Conservation (phyloP, 2,329 filamentous ascomycete species). For the Apiospora arundinis region DNA sequence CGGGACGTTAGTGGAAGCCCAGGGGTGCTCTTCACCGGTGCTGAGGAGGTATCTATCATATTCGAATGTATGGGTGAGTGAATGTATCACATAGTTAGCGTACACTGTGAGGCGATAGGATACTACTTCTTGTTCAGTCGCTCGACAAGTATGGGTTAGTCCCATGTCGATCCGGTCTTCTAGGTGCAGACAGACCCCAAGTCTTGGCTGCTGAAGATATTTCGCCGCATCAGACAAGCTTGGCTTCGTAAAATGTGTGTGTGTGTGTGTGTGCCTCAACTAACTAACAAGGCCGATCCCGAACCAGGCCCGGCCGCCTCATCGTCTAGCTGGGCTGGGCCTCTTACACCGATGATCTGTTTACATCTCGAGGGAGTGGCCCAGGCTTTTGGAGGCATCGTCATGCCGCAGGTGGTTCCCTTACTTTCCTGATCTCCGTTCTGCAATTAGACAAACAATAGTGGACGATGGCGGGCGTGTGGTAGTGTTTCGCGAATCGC, state of each 20-base stretch:
- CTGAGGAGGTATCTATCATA: neutral
- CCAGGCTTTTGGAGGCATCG: neutral
- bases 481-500: neutral
- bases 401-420: neutral
- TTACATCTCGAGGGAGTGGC: neutral
- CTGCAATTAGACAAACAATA: neutral
- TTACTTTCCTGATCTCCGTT: neutral
- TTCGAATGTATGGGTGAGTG: neutral
- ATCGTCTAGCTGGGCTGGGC: neutral
- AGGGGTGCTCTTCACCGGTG: conserved; percentile 2
- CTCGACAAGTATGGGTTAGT: neutral
- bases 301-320: neutral
- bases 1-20: neutral
- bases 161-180: neutral
- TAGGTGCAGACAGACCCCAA: neutral
- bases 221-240: neutral
- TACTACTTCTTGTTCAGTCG: neutral
- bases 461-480: neutral
- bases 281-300: conserved; percentile 2
- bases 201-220: neutral
- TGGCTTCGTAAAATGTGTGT: neutral
- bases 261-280: neutral
- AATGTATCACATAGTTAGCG: neutral
- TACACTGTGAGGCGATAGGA: neutral
- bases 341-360: conserved; percentile 3